Evolutionary conservation across 306 rosid species (phyloP).

Genomic region (Crataegus laevigata): DNA sequence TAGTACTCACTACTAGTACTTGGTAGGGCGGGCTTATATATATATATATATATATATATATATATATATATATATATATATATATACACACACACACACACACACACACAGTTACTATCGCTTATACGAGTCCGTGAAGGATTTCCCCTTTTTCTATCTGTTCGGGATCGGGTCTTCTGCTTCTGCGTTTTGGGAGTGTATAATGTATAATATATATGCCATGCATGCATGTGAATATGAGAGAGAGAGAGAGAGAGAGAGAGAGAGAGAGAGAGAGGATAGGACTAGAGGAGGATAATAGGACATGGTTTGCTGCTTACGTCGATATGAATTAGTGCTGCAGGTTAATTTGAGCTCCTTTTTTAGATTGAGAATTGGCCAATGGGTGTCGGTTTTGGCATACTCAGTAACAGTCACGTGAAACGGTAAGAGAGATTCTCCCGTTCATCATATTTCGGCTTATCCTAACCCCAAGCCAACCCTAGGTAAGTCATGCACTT

Average conservation of each 20-base stretch:
- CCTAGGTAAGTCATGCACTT: background rate
- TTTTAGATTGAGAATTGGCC: background rate
- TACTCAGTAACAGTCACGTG: conserved; percentile 25
- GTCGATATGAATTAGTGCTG: background rate
- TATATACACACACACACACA: too few species aligned
- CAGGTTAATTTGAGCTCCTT: background rate
- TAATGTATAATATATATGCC: background rate
- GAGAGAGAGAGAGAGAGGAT: background rate
- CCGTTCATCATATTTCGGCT: background rate
- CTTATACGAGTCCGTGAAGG: conserved; percentile 45
- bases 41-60: too few species aligned
- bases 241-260: background rate
- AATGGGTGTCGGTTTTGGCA: conserved; percentile 6
- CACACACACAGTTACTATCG: too few species aligned
- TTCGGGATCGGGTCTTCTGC: background rate
- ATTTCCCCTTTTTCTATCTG: background rate
- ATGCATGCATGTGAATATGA: background rate
- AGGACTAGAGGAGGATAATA: background rate
- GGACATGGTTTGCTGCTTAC: background rate
- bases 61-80: too few species aligned
- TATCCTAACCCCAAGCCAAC: background rate
- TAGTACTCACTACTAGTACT: background rate
- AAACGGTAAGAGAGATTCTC: background rate
- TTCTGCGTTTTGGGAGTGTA: background rate
- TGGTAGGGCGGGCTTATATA: background rate